Conservation (phyloP, 345 rosid genomes). For the Eucalyptus erythrocorys region DNA sequence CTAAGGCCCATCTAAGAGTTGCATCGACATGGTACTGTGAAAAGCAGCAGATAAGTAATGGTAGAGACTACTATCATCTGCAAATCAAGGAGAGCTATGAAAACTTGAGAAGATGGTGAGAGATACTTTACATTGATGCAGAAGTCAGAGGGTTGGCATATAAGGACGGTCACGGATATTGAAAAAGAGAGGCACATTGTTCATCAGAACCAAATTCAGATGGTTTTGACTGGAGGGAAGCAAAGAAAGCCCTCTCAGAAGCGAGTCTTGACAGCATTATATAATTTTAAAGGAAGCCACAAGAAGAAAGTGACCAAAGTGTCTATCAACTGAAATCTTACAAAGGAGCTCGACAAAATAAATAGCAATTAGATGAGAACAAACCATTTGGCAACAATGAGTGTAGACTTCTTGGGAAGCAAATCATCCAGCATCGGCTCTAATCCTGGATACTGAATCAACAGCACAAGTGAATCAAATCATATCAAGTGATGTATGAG, state of each 20-base stretch:
- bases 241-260: not conserved
- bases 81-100: not conserved
- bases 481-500: not conserved
- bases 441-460: conserved; percentile 75
- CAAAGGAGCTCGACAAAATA: not conserved
- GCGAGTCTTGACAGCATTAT: not conserved
- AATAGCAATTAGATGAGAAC: not conserved
- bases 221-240: conserved; percentile 77
- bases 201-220: conserved; percentile 83
- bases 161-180: conserved; percentile 93
- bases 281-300: not conserved
- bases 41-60: not conserved
- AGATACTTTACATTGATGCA: conserved; percentile 74
- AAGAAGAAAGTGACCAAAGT: not conserved
- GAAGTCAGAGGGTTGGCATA: conserved; percentile 94
- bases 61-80: not conserved
- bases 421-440: conserved; percentile 87
- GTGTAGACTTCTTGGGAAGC: conserved; percentile 83
- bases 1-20: not conserved
- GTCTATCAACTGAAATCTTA: not conserved
- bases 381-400: conserved; percentile 85
- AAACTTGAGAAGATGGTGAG: not conserved
- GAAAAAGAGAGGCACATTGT: conserved; percentile 88
- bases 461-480: not conserved
- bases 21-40: not conserved